Base-by-base conservation (phyloP, 2,329 filamentous ascomycete genomes). In the Fusarium sp. region DNA sequence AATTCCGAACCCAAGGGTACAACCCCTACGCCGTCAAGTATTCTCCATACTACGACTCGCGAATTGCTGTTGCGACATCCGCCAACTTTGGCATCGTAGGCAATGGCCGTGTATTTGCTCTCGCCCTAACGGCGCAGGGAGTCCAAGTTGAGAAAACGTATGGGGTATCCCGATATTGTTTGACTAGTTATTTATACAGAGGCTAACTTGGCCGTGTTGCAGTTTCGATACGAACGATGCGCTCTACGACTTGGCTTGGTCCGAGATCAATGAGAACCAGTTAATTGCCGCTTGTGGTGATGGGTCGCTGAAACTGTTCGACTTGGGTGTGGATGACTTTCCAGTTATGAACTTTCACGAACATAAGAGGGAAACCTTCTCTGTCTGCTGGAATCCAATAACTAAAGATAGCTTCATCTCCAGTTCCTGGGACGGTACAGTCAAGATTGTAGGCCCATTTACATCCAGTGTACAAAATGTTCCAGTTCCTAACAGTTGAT, bases 1-100 rank as follows among this genome's bases (percentile, higher is more conserved):
- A 97, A 81, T 98, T 92, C 82, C 91, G 92, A 68, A 98, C 96
- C 22, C 87, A 93, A 77, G 96, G 96, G 75, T 98, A 89, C 86
- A 97, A 98, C 80, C 94, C 94, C 75, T 97, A 97, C 82, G 93
- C 92, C 72, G 94, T 97, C 80, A 97, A 97, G 82, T 99, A 98
- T 85, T 98, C 95, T 56, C 96, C 96, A 8, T 99, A 97, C 83
- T 97, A 96, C 83, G 96, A 98, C 82, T 96, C 92, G 70, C 90
- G 94, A 67, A 89, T 99, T 68, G 95, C 95, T 58, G 94, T 97
- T 73, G 92, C 93, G 30, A 87, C 92, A 2, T 92, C 94, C n/a
- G 89, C 95, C 68, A 98, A 99, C 83, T 99, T 96, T 81, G 96
- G 96, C 39, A 92, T 99, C 39, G 95, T 99, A 35, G 96, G 96